These are phyloP conservation scores for Gleditsia sinensis DNA, from an alignment of 306 rosid genomes.

Conservation along the genomic window DNA sequence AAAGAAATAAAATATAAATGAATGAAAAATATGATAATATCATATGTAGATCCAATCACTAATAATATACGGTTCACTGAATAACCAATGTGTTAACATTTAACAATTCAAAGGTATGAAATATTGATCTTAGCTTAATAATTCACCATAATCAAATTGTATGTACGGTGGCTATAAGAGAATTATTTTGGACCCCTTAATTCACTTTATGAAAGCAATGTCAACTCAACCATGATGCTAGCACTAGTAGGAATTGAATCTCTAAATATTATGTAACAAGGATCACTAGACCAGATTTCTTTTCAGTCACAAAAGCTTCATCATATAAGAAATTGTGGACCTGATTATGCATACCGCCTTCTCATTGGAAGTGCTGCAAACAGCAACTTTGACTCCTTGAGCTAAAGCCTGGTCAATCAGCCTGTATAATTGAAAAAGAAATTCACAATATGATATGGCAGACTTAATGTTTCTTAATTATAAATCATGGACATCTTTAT, in stretches of 20 bases:
- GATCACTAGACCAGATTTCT: background rate
- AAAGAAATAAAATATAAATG: constrained; percentile 17
- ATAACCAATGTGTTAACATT: constrained; percentile 24
- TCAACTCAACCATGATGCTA: constrained; percentile 14
- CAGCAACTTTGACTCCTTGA: constrained; percentile 93
- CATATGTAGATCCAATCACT: constrained; percentile 7
- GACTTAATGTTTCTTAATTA: constrained; percentile 1
- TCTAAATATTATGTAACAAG: constrained; percentile 16
- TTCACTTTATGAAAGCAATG: background rate
- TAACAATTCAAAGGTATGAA: constrained; percentile 11
- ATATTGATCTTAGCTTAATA: background rate
- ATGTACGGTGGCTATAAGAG: background rate
- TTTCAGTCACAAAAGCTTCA: constrained; percentile 14
- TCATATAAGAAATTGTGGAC: constrained; percentile 42
- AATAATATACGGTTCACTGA: background rate
- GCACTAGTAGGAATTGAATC: constrained; percentile 7
- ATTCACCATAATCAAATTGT: background rate
- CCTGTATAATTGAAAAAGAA: constrained; percentile 52
- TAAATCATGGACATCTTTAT: background rate
- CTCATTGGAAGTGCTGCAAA: constrained; percentile 98
- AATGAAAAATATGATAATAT: background rate
- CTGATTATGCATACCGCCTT: constrained; percentile 91
- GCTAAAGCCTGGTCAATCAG: constrained; percentile 86
- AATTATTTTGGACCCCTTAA: background rate
- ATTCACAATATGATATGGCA: constrained; percentile 28